phyloP scores from a whole-genome alignment of 306 rosid genomes.

The Castanea crenata region DNA sequence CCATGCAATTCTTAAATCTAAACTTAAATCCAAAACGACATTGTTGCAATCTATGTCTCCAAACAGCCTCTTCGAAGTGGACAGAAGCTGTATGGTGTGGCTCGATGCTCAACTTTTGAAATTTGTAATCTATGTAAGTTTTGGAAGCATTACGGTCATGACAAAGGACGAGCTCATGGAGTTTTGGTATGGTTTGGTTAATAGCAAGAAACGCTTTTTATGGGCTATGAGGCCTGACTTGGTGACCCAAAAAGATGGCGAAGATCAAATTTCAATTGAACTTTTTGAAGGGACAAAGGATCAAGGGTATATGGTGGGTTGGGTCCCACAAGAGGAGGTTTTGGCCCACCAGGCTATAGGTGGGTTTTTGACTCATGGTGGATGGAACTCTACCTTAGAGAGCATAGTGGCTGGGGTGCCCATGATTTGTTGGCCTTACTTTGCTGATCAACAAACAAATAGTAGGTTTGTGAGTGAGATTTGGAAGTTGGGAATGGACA shows the following conservation, averaged over 20 bases:
- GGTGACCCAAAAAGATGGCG: background rate
- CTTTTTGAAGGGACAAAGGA: no score
- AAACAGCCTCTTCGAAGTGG: slow-evolving; percentile 16
- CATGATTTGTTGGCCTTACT: no score
- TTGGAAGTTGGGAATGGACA: no score
- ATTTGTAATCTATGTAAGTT: slow-evolving; percentile 42
- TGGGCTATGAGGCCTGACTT: slow-evolving; percentile 37
- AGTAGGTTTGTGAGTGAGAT: no score
- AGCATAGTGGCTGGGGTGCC: no score
- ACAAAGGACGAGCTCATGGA: slow-evolving; percentile 8
- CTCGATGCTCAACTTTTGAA: slow-evolving; percentile 32
- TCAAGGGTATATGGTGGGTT: no score
- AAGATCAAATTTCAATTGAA: background rate
- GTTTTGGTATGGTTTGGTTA: slow-evolving; percentile 45
- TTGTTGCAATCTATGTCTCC: background rate
- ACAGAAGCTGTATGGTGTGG: slow-evolving; percentile 35
- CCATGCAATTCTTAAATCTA: slow-evolving; percentile 24
- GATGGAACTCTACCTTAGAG: no score
- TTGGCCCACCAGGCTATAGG: no score
- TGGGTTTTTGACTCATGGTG: no score
- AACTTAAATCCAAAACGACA: background rate
- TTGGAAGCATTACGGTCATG: slow-evolving; percentile 30
- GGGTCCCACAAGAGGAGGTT: no score
- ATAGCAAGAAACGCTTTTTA: slow-evolving; percentile 30
- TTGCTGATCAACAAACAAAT: no score